Evolutionary conservation across 2,329 filamentous ascomycete genomes (phyloP).

Genomic region (Stylonectria norvegica): DNA sequence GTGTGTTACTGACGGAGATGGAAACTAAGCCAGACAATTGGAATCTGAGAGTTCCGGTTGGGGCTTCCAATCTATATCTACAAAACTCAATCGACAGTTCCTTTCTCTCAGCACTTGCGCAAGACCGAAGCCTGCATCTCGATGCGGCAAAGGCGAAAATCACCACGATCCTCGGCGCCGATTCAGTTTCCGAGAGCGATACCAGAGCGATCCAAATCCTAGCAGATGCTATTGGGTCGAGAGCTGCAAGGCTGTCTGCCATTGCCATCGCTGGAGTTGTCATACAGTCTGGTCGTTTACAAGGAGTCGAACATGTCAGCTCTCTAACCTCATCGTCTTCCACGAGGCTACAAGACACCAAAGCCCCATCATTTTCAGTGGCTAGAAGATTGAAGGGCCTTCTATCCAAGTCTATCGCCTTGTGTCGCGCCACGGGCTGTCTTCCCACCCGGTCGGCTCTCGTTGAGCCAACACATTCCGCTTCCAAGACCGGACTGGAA

Average conservation of each 20-base stretch:
- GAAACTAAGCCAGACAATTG: constrained; percentile 69
- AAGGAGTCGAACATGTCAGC: background rate
- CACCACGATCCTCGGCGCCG: constrained; percentile 71
- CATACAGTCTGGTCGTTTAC: constrained; percentile 72
- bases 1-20: constrained; percentile 74
- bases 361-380: background rate
- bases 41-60: constrained; percentile 67
- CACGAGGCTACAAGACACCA: background rate
- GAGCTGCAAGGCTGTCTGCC: constrained; percentile 82
- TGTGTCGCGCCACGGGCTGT: background rate
- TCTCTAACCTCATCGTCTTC: background rate
- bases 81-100: constrained; percentile 81
- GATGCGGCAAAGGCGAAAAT: constrained; percentile 73
- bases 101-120: constrained; percentile 82
- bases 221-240: constrained; percentile 78
- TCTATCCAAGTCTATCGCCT: background rate
- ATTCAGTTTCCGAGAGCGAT: constrained; percentile 75
- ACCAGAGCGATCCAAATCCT: constrained; percentile 84
- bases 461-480: background rate
- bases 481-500: background rate
- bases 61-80: constrained; percentile 65
- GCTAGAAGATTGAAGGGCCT: background rate
- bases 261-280: constrained; percentile 84
- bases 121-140: constrained; percentile 70
- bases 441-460: background rate